These are phyloP conservation scores for Geotrichum cucujoidarum DNA, from an alignment of 1,139 yeast genomes.

Conservation along the genomic window DNA sequence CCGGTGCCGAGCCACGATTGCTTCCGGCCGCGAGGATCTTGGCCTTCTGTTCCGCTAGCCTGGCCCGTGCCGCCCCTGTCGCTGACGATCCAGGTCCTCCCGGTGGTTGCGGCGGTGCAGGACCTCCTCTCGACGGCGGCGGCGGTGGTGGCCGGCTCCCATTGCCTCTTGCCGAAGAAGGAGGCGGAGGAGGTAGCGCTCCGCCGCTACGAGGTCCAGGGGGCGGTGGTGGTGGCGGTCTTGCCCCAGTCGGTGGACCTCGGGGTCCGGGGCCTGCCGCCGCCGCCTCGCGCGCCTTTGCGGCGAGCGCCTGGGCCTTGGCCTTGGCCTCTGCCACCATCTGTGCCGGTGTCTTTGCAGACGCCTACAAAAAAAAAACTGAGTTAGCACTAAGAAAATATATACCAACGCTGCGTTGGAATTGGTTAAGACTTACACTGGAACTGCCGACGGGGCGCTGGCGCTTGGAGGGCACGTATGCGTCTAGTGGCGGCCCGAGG, in stretches of 20 bases:
- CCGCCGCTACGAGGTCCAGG: background rate
- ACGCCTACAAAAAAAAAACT: background rate
- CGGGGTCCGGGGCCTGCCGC: background rate
- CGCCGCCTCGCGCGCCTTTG: conserved; percentile 8
- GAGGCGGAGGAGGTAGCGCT: conserved; percentile 8
- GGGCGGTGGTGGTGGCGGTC: background rate
- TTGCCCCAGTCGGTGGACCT: background rate
- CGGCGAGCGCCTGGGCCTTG: conserved; percentile 16
- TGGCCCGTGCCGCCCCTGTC: conserved; percentile 3
- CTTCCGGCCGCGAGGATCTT: conserved; percentile 3
- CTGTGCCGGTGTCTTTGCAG: conserved; percentile 7
- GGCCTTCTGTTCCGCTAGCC: conserved; percentile 10
- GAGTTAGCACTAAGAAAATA: too few species aligned
- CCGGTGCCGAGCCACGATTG: background rate
- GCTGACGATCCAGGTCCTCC: background rate
- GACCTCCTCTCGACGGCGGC: background rate
- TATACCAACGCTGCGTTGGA: too few species aligned
- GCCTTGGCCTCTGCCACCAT: conserved; percentile 16
- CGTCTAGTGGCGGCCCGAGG: conserved; percentile 14
- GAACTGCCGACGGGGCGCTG: too few species aligned
- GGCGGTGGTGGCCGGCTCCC: conserved; percentile 9
- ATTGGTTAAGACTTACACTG: conserved; percentile 1
- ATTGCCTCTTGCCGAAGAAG: conserved; percentile 1
- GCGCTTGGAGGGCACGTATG: conserved; percentile 12
- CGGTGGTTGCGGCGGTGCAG: background rate